These are phyloP conservation scores for Naegleria gruberi DNA, from an alignment of 208 protist species.

Conservation along the genomic window DNA sequence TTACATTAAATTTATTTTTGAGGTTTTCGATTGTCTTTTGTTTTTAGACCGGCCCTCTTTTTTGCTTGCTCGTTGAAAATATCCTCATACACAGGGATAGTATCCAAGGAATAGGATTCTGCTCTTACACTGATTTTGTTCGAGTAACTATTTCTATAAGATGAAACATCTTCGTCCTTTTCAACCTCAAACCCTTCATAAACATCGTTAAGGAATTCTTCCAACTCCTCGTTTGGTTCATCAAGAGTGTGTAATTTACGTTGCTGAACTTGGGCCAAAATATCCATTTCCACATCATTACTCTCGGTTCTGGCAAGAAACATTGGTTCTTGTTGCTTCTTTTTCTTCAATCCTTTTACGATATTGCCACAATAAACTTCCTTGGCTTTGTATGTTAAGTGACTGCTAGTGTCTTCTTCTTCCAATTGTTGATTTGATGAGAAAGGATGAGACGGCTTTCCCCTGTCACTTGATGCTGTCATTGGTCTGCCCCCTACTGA, in stretches of 20 bases:
- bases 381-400: background rate
- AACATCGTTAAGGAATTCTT: background rate
- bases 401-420: background rate
- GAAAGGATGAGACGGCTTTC: background rate
- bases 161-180: no score
- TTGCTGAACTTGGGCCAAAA: background rate
- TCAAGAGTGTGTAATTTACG: background rate
- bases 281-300: background rate
- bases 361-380: constrained; percentile 9
- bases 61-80: no score
- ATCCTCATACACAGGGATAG: no score
- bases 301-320: background rate
- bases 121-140: no score
- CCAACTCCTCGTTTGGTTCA: background rate
- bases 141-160: no score
- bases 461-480: background rate
- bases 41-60: no score
- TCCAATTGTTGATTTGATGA: background rate
- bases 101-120: no score
- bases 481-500: background rate
- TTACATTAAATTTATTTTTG: no score
- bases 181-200: background rate
- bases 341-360: background rate
- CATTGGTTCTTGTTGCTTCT: background rate
- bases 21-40: no score